These are phyloP conservation scores for Orbilia ellipsospora DNA, from an alignment of 2,329 filamentous ascomycete species.

Conservation along the genomic window DNA sequence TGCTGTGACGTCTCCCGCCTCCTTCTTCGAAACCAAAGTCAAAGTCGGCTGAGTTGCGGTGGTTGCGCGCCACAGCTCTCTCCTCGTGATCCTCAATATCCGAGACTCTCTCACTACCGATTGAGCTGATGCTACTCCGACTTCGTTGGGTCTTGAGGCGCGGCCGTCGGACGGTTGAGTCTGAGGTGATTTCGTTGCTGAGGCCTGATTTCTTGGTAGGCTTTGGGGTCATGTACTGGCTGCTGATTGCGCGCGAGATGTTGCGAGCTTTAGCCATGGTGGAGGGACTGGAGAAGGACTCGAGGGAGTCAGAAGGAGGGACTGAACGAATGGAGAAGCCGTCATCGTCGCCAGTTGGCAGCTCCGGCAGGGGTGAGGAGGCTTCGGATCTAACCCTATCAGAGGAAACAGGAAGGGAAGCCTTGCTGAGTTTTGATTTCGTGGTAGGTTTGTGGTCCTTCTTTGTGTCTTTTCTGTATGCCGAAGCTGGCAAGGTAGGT, in stretches of 20 bases:
- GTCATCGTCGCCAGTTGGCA: slow-evolving; percentile 28
- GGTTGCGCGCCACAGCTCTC: neutral
- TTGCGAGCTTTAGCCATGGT: slow-evolving; percentile 52
- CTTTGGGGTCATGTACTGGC: slow-evolving; percentile 50
- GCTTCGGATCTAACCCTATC: slow-evolving; percentile 29
- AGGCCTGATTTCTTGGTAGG: slow-evolving; percentile 39
- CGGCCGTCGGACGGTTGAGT: slow-evolving; percentile 28
- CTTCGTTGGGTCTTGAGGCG: slow-evolving; percentile 47
- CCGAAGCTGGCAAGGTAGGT: slow-evolving; percentile 19
- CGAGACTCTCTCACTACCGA: slow-evolving; percentile 44
- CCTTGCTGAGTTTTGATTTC: slow-evolving; percentile 37
- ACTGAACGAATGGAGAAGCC: slow-evolving; percentile 41
- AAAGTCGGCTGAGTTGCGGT: slow-evolving; percentile 30
- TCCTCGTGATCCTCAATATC: slow-evolving; percentile 39
- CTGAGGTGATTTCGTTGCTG: slow-evolving; percentile 47
- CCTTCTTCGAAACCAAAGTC: slow-evolving; percentile 50
- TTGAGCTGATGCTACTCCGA: slow-evolving; percentile 51
- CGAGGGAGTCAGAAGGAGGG: slow-evolving; percentile 40
- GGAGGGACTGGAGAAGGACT: slow-evolving; percentile 51
- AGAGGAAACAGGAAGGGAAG: slow-evolving; percentile 32
- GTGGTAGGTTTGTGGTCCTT: slow-evolving; percentile 26
- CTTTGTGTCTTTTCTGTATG: slow-evolving; percentile 32
- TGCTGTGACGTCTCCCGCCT: slow-evolving; percentile 56
- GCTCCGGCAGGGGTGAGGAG: slow-evolving; percentile 44
- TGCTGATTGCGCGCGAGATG: slow-evolving; percentile 49